phyloP scores from a whole-genome alignment of 2,329 filamentous ascomycete species.

The Calonectria naviculata region DNA sequence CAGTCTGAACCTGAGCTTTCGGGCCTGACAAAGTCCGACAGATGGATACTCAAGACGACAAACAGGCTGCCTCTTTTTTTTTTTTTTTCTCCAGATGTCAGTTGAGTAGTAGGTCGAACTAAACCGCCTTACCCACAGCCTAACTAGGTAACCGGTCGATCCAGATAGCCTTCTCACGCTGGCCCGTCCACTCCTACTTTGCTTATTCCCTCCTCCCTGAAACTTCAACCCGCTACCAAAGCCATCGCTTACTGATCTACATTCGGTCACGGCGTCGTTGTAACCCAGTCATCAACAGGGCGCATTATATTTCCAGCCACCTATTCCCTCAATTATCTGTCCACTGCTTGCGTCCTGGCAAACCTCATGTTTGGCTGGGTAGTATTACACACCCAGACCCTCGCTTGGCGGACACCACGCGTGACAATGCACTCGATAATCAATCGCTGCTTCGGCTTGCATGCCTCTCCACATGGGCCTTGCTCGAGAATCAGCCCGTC shows the following conservation, averaged over 20 bases:
- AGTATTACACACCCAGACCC: neutral
- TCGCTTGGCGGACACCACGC: constrained; percentile 2
- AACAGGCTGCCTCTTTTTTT: neutral
- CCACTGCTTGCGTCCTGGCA: neutral
- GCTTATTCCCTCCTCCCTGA: constrained; percentile 5
- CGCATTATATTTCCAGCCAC: constrained; percentile 11
- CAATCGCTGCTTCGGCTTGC: neutral
- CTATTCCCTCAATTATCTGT: neutral
- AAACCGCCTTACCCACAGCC: neutral
- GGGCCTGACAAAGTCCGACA: neutral
- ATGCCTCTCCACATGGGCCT: constrained; percentile 6
- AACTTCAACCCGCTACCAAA: neutral
- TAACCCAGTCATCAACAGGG: constrained; percentile 2
- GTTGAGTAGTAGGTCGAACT: neutral
- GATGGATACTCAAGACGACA: neutral
- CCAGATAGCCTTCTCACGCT: neutral
- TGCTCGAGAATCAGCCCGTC: constrained; percentile 1
- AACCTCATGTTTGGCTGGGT: neutral
- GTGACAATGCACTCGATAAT: constrained; percentile 13
- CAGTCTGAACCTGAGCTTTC: constrained; percentile 3
- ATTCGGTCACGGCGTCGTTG: constrained; percentile 21
- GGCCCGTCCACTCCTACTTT: too few species aligned
- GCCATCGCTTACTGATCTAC: constrained; percentile 24
- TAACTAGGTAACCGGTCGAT: neutral
- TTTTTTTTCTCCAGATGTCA: neutral